A percentile compares a stretch with the other conserved stretches of the same genome.
Conservation (phyloP, 495 filamentous ascomycete species). For the Stereocaulon alpinum region DNA sequence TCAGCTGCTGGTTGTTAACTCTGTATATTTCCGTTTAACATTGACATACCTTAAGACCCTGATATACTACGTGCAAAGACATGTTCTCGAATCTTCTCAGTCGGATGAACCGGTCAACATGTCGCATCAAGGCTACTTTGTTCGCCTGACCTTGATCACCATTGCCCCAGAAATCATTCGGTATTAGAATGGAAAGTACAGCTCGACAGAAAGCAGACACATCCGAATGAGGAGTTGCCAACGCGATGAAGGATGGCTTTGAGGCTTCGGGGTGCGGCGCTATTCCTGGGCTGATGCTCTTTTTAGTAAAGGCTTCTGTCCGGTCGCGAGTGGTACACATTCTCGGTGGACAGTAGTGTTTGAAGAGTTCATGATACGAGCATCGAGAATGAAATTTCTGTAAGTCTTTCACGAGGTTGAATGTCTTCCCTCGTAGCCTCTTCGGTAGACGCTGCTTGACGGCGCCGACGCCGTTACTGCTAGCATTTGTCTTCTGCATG, state of each 20-base stretch:
- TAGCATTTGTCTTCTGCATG: neutral
- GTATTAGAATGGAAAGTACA: constrained; percentile 63
- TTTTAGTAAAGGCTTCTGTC: neutral
- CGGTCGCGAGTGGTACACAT: neutral
- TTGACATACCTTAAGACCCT: constrained; percentile 58
- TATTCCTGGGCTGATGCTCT: neutral
- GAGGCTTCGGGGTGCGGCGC: constrained; percentile 1
- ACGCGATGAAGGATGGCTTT: constrained; percentile 45
- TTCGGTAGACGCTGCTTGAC: constrained; percentile 50
- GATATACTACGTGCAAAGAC: constrained; percentile 65
- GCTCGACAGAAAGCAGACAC: constrained; percentile 87
- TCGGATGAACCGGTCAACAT: constrained; percentile 66
- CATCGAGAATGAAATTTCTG: constrained; percentile 64
- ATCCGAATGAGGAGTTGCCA: constrained; percentile 56
- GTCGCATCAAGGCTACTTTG: constrained; percentile 44
- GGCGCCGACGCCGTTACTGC: too few species aligned
- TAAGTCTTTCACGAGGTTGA: constrained; percentile 53
- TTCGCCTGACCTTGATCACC: constrained; percentile 46
- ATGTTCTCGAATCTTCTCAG: constrained; percentile 73
- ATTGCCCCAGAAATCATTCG: constrained; percentile 62
- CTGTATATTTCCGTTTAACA: neutral
- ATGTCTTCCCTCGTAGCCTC: constrained; percentile 53
- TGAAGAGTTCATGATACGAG: constrained; percentile 63
- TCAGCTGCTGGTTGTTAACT: constrained; percentile 37
- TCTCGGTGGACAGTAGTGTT: constrained; percentile 62